Evolutionary conservation across 2,329 filamentous ascomycete species (phyloP).

Genomic region (Epichloe typhina): DNA sequence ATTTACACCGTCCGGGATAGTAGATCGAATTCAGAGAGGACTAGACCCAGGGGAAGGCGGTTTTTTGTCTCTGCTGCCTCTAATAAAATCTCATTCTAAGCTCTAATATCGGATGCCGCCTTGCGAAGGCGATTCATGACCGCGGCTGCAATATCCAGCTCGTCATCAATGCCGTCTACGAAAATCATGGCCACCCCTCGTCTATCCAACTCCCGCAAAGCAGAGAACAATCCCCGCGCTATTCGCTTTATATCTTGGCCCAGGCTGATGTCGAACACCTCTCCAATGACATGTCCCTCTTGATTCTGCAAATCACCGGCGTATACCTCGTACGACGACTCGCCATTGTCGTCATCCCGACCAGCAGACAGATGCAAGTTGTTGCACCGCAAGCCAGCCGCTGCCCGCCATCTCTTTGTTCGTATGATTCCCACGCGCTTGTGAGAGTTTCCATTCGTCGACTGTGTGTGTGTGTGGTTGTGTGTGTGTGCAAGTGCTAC

Average conservation of each 20-base stretch:
- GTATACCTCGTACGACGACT: slow-evolving; percentile 26
- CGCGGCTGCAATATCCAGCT: slow-evolving; percentile 71
- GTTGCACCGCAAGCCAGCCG: slow-evolving; percentile 25
- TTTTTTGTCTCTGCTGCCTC: not conserved
- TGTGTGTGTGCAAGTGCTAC: slow-evolving; percentile 2
- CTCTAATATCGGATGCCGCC: slow-evolving; percentile 50
- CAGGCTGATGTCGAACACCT: slow-evolving; percentile 56
- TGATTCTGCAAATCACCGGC: slow-evolving; percentile 25
- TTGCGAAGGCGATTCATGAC: slow-evolving; percentile 77
- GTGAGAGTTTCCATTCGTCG: slow-evolving; percentile 12
- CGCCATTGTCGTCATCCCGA: slow-evolving; percentile 7
- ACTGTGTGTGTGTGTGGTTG: slow-evolving; percentile 5
- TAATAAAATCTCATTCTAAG: slow-evolving; percentile 20
- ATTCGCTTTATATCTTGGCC: slow-evolving; percentile 60
- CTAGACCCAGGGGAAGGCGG: not conserved
- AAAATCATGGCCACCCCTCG: slow-evolving; percentile 70
- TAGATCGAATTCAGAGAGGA: not conserved
- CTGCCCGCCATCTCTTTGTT: slow-evolving; percentile 38
- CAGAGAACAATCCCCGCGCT: slow-evolving; percentile 77
- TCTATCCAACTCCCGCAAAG: slow-evolving; percentile 72
- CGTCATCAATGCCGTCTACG: slow-evolving; percentile 75
- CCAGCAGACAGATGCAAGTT: slow-evolving; percentile 12
- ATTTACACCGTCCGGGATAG: not conserved
- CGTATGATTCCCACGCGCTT: slow-evolving; percentile 39
- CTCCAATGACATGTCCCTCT: slow-evolving; percentile 21